Conservation (phyloP, 257 asterid genomes). For the Cinchona pubescens region DNA sequence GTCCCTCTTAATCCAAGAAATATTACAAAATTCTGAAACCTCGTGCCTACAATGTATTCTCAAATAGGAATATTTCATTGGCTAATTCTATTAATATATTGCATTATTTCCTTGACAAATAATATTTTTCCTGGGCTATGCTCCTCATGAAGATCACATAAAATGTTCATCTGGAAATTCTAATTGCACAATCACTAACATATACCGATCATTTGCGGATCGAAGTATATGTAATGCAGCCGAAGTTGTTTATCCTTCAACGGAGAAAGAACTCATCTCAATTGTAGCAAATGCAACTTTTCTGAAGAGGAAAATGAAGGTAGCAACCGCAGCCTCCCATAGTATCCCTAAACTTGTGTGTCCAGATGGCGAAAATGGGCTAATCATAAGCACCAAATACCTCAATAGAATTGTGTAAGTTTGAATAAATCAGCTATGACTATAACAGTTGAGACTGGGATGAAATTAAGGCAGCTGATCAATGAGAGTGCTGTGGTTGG, state of each 20-base stretch:
- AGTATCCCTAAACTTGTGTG: conserved; percentile 32
- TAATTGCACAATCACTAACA: conserved; percentile 31
- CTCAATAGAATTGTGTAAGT: neutral
- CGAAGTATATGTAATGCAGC: conserved; percentile 29
- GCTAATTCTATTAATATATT: neutral
- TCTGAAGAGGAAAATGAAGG: conserved; percentile 29
- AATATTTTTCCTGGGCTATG: conserved; percentile 4
- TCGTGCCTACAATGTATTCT: neutral
- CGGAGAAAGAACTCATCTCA: conserved; percentile 29
- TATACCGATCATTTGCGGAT: conserved; percentile 28
- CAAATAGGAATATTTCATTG: neutral
- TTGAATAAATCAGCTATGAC: conserved; percentile 18
- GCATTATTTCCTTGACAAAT: neutral
- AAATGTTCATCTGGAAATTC: conserved; percentile 20
- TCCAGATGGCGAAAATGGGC: conserved; percentile 26
- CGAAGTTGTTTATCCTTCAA: conserved; percentile 15
- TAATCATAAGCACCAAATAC: conserved; percentile 29
- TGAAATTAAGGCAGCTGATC: conserved; percentile 20
- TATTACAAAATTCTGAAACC: neutral
- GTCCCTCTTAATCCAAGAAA: neutral
- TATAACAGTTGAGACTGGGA: conserved; percentile 26
- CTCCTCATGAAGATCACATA: conserved; percentile 33
- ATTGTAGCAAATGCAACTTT: conserved; percentile 26
- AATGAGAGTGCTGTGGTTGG: conserved; percentile 21
- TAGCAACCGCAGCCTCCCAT: conserved; percentile 28